phyloP scores from a whole-genome alignment of 768 basidiomycete species.

The Postia placenta region DNA sequence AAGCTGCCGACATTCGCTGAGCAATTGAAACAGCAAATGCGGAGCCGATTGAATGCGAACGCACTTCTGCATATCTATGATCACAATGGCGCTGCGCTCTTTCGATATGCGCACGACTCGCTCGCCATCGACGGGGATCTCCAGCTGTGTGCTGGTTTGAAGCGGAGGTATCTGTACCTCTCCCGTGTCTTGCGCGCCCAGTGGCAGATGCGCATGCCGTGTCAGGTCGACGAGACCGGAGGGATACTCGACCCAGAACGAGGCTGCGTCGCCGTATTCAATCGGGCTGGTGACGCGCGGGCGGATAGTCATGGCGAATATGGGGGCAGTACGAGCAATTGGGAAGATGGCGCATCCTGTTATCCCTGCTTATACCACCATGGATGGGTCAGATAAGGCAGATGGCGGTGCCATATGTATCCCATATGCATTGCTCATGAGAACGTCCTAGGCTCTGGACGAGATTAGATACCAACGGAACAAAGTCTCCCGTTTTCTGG shows the following conservation, averaged over 20 bases:
- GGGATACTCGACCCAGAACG: constrained; percentile 69
- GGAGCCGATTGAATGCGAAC: constrained; percentile 11
- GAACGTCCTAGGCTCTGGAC: background rate
- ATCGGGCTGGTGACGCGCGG: constrained; percentile 38
- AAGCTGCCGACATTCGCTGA: constrained; percentile 31
- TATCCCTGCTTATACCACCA: too few species aligned
- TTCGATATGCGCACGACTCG: constrained; percentile 46
- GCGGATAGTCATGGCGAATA: constrained; percentile 32
- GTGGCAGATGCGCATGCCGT: constrained; percentile 35
- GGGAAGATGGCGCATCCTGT: too few species aligned
- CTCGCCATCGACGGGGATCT: constrained; percentile 48
- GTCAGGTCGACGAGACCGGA: constrained; percentile 58
- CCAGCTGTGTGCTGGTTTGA: constrained; percentile 35
- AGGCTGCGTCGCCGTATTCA: constrained; percentile 48
- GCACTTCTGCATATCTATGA: constrained; percentile 75
- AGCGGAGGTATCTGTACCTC: constrained; percentile 21
- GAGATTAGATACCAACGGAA: background rate
- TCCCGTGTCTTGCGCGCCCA: constrained; percentile 11
- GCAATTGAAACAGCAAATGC: too few species aligned
- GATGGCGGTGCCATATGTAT: too few species aligned
- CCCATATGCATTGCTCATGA: background rate
- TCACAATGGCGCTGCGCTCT: constrained; percentile 46
- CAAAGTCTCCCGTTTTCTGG: background rate
- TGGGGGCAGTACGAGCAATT: background rate
- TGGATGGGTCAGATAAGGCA: background rate